Base-by-base conservation (phyloP, 768 basidiomycete species). In the Saitozyma sp. region DNA sequence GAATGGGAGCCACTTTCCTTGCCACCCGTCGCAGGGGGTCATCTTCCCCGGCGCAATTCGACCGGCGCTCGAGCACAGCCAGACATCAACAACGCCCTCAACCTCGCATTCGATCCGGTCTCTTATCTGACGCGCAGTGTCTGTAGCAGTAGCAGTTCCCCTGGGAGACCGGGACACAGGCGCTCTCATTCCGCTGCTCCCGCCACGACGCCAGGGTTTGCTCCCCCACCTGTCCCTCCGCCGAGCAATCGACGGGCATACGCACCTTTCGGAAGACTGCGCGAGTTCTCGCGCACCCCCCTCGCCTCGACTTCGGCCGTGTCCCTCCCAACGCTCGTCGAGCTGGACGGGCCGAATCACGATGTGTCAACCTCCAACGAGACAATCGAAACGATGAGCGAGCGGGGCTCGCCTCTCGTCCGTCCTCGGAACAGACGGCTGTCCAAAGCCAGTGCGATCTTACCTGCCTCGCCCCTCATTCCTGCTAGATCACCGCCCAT, bases 221-320 rank as follows among this genome's bases (percentile, higher is more conserved):
- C 17, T 29, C 51, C 20, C 3, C 51, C 19, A 17, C 13, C 45
- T 17, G 45, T 46, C 45, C 13, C 45, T 46, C 45, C 45, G 45
- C 45, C 45, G 13, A 46, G 45, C 45, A 11, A 2, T 3, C n/a
- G 45, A 2, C 45, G 45, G 45, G 40, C 29, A 29, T 29, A 29
- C 29, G 29, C 29, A 29, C 29, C 29, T 29, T 29, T 29, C 5
- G 19, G 53, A 19, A 45, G 64, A 40, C 54, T 62, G 10, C 43
- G 40, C 8, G 64, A 66, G 50, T 66, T 50, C 51, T 63, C 56
- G 11, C 59, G 65, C 19, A 66, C 63, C 43, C 53, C 57, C 29
- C 40, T 66, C 19, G 60, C 66, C 38, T 61, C 55, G 6, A 42
- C 60, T 39, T 68, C 66, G 14, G 66, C 66, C n/a, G 50, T 67